phyloP scores from a whole-genome alignment of 352 stramenopile species.

The Albugo candida region DNA sequence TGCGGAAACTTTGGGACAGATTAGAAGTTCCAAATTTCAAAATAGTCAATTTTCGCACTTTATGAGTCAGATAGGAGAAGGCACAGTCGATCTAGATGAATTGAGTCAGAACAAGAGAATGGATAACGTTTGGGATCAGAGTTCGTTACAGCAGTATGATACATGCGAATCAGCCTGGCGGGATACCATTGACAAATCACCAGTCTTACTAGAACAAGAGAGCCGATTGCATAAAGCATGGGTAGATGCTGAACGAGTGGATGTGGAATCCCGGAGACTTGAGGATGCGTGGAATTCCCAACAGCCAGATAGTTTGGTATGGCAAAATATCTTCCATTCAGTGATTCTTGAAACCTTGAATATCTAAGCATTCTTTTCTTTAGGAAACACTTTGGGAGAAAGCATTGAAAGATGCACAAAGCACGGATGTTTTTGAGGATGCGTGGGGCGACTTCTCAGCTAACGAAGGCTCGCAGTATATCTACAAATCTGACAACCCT shows the following conservation, averaged over 20 bases:
- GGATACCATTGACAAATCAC: not conserved
- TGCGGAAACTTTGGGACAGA: constrained; percentile 58
- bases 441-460: constrained; percentile 14
- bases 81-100: constrained; percentile 59
- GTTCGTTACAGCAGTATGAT: not conserved
- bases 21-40: constrained; percentile 58
- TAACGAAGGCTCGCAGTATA: constrained; percentile 28
- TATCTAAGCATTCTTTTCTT: constrained; percentile 1
- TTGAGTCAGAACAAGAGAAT: constrained; percentile 13
- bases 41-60: constrained; percentile 78
- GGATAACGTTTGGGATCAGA: not conserved
- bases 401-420: constrained; percentile 40
- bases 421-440: constrained; percentile 61
- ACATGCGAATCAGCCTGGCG: not conserved
- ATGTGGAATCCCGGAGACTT: constrained; percentile 27
- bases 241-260: no score
- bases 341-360: not conserved
- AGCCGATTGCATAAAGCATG: no score
- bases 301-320: constrained; percentile 26
- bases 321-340: no score
- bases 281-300: constrained; percentile 33
- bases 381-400: constrained; percentile 64
- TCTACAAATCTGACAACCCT: constrained; percentile 59
- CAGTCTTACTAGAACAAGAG: no score
- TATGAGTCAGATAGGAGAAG: constrained; percentile 58